Base-by-base conservation (phyloP, 2,329 filamentous ascomycete genomes). In the Fulvia fulva region DNA sequence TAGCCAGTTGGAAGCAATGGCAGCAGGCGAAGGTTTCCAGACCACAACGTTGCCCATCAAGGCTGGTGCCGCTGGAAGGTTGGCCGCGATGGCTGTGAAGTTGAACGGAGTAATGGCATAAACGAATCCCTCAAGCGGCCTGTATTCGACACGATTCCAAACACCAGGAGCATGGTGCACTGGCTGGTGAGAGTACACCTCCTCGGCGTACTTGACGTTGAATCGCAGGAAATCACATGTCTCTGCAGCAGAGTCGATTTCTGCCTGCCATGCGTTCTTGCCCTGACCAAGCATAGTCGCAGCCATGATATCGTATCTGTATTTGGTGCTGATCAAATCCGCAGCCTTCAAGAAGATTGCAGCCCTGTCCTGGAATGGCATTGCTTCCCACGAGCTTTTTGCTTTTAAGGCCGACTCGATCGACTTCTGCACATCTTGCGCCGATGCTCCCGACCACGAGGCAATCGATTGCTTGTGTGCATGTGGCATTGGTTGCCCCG, bases 261-360 rank as follows among this genome's bases (percentile, higher is more conserved):
- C 93, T n/a, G 94, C 93, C 77, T 99, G 93, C 91, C 91, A 97
- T 50, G 90, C 91, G 74, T 97, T 97, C 84, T 97, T 97, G 70
- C 94, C 93, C 77, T 99, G 93, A 61, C 93, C 94, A 30, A 96
- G 81, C 85, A 97, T 96, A 14, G 94, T 97, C 46, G 91, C 86
- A 7, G 94, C 93, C 89, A 97, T 96, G 68, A 99, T 85, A 57
- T 97, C 91, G 77, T 96, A 97, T 72, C 94, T 85, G 78, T 99
- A 97, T 79, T 97, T 97, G 64, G 84, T 89, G 55, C 89, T 81
- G 66, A 99, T 85, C 62, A 99, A 81, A 73, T 97, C 92, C 32
- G 93, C 93, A 2, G 94, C 93, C 82, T 97, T 97, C 70, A 97
- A 84, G 80, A 97, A 97, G 71, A 99, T 83, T 57, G 92, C 89